A percentile compares a stretch with the other conserved stretches of the same genome.
phyloP scores from a whole-genome alignment of 495 filamentous ascomycete genomes.

The Xylaria castorea region DNA sequence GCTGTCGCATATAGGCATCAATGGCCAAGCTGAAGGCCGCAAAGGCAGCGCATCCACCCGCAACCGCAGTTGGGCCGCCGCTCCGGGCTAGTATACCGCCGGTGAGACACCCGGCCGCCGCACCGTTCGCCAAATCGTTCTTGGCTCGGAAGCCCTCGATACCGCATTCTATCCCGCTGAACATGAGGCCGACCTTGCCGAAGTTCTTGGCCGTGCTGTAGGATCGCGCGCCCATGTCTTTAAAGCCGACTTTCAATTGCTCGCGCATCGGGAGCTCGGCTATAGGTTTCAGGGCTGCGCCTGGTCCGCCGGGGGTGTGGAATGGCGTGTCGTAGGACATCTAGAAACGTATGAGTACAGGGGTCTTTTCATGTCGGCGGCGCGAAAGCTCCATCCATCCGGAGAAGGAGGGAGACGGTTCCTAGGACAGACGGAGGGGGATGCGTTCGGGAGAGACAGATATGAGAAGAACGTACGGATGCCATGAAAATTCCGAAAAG shows the following conservation, averaged over 20 bases:
- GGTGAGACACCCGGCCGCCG: slow-evolving; percentile 87
- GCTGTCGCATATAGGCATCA: slow-evolving; percentile 84
- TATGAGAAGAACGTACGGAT: slow-evolving; percentile 62
- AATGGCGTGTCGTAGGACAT: slow-evolving; percentile 92
- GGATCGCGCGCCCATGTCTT: slow-evolving; percentile 88
- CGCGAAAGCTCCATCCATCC: background rate
- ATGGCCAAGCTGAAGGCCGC: slow-evolving; percentile 95
- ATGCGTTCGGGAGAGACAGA: background rate
- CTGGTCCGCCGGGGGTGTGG: slow-evolving; percentile 64
- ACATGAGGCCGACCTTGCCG: slow-evolving; percentile 87
- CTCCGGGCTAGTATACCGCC: slow-evolving; percentile 84
- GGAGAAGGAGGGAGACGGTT: background rate
- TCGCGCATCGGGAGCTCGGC: slow-evolving; percentile 77
- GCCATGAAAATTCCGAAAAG: slow-evolving; percentile 97
- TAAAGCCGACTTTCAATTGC: slow-evolving; percentile 84
- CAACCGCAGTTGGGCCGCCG: slow-evolving; percentile 89
- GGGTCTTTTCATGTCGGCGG: background rate
- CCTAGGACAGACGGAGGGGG: background rate
- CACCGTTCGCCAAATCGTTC: slow-evolving; percentile 90
- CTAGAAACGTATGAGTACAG: slow-evolving; percentile 49
- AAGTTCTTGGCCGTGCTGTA: slow-evolving; percentile 94
- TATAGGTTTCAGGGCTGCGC: slow-evolving; percentile 64
- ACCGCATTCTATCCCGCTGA: slow-evolving; percentile 91
- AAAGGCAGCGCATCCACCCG: slow-evolving; percentile 89
- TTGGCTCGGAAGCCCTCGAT: slow-evolving; percentile 92